Percentiles rank a stretch among this genome's conserved stretches.
phyloP scores from a whole-genome alignment of 1,284 basidiomycete species.

The Moniliophthora roreri region DNA sequence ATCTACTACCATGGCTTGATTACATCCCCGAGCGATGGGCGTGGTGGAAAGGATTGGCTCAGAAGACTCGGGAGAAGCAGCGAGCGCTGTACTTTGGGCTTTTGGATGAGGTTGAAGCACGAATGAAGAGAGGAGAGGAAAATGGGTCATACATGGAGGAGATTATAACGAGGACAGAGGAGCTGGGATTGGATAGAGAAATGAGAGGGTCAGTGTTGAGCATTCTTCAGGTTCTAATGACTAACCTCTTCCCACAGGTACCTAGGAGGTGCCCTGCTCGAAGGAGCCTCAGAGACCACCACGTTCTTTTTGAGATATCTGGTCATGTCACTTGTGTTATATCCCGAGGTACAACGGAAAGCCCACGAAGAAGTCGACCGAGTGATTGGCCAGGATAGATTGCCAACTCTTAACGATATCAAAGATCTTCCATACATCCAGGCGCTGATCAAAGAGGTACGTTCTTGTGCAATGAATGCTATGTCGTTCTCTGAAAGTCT shows the following conservation, averaged over 20 bases:
- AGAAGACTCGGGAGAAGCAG: constrained; percentile 16
- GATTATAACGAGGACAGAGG: constrained; percentile 5
- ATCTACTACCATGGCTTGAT: constrained; percentile 24
- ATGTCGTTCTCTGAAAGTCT: not conserved
- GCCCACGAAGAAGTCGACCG: constrained; percentile 29
- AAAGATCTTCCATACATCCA: constrained; percentile 28
- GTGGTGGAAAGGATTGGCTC: constrained; percentile 21
- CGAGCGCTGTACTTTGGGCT: constrained; percentile 3
- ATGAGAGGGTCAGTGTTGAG: constrained; percentile 10
- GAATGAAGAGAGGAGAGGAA: constrained; percentile 5
- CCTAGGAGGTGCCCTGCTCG: constrained; percentile 20
- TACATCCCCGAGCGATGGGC: constrained; percentile 25
- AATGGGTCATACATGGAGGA: constrained; percentile 14
- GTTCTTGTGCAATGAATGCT: not conserved
- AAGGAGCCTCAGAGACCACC: constrained; percentile 21
- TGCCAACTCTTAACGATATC: constrained; percentile 25
- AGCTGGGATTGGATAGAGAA: constrained; percentile 11
- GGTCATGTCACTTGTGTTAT: constrained; percentile 16
- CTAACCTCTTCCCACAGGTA: constrained; percentile 12
- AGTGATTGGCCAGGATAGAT: constrained; percentile 21
- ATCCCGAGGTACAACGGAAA: constrained; percentile 24
- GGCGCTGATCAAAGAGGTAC: constrained; percentile 25
- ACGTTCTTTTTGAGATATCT: constrained; percentile 15
- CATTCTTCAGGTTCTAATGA: not conserved
- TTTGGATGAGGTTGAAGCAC: constrained; percentile 8